Base-by-base conservation (phyloP, 306 rosid genomes). In the Hylodesmum podocarpum region DNA sequence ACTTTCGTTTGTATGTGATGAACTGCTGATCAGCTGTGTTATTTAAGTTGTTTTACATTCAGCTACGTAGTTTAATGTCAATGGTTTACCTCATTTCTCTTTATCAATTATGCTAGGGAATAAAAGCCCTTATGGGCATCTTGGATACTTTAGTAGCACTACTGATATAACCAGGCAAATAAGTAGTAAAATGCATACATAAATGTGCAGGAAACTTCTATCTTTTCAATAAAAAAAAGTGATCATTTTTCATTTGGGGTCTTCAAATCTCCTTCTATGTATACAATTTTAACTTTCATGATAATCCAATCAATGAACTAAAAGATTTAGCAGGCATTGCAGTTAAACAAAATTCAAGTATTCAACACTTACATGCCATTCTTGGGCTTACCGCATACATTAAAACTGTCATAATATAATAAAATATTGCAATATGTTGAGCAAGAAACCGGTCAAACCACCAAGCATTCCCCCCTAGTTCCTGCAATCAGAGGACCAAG, bases 361-460 rank as follows among this genome's bases (percentile, higher is more conserved):
- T 40, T 39, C 39, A 67, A 53, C 57, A 89, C 99, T 91, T 81
- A 92, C 99, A 95, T 66, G 99, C 98, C 99, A 95, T 95, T 86
- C 99, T 88, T 24, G 99, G 99, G 90, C 97, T 95, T 78, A 95
- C 27, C 14, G 72, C 21, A 74, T 95, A 95, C 97, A 91, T 95
- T 29, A 91, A 16, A 72, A 65, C 94, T 2, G 96, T 95, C 97
- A 95, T 88, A 28, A 92, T 2, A 70, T 95, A 95, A 85, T 95
- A 95, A 77, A 78, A 76, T 66, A 92, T 39, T 0, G 97, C 99
- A 41, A 92, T 89, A 74, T 95, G 97, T 73, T 95, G 99, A 66
- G 99, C 97, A 11, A 95, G 99, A 86, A 95, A 95, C 70, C 98
- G 94, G 50, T 95, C 99, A n/a, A 95, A 85, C 99, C 99, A 95